phyloP scores from a whole-genome alignment of 352 stramenopile species.

The Phytophthora pseudosyringae region DNA sequence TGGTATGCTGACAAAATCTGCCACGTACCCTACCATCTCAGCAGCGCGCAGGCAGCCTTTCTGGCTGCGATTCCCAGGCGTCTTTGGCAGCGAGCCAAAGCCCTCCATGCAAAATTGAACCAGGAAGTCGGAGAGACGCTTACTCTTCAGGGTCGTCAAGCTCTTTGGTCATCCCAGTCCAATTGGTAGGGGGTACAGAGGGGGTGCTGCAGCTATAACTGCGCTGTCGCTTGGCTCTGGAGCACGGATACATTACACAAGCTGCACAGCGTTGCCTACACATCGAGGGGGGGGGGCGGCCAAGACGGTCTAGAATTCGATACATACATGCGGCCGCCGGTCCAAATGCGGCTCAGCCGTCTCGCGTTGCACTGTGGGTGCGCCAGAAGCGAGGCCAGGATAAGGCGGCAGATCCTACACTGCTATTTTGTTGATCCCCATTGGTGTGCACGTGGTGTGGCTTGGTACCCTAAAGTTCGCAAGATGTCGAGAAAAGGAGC shows the following conservation, averaged over 20 bases:
- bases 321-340: constrained; percentile 5
- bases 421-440: constrained; percentile 17
- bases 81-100: background rate
- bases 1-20: background rate
- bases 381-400: constrained; percentile 1
- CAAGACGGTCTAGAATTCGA: background rate
- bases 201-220: background rate
- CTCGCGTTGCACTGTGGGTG: background rate
- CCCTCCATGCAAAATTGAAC: constrained; percentile 11
- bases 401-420: constrained; percentile 12
- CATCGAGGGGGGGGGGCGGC: background rate
- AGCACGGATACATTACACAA: background rate
- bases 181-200: background rate
- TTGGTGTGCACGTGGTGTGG: constrained; percentile 29
- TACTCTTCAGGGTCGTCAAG: background rate
- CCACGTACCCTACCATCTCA: background rate
- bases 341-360: background rate
- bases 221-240: background rate
- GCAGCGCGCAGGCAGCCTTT: constrained; percentile 1
- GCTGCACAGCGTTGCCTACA: background rate
- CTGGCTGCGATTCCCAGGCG: background rate
- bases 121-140: background rate
- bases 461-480: constrained; percentile 24
- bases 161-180: background rate
- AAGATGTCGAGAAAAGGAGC: constrained; percentile 13